These are phyloP conservation scores for Acanthamoeba lenticulata DNA, from an alignment of 208 protist genomes.

Conservation along the genomic window DNA sequence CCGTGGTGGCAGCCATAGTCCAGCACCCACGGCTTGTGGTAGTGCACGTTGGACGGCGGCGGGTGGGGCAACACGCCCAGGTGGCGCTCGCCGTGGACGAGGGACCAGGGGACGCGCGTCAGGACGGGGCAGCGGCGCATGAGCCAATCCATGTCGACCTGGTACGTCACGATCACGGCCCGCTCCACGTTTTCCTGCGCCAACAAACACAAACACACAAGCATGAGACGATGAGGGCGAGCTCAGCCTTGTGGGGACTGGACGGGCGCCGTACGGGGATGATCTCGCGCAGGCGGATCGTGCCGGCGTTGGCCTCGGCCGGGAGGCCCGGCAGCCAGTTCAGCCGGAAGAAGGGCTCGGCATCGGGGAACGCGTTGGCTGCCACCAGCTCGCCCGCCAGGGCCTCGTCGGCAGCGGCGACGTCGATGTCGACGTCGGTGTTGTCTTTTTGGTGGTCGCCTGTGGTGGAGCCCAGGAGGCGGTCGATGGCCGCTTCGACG, in stretches of 20 bases:
- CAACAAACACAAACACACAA: not conserved
- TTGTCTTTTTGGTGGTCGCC: not conserved
- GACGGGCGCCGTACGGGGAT: not conserved
- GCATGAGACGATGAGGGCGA: not conserved
- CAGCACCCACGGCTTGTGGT: slow-evolving; percentile 9
- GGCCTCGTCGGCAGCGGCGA: not conserved
- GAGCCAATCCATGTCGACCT: slow-evolving; percentile 37
- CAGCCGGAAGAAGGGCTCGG: not conserved
- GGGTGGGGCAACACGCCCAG: not conserved
- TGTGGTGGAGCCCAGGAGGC: not conserved
- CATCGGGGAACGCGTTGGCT: not conserved
- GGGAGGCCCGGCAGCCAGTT: slow-evolving; percentile 8
- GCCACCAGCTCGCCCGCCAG: not conserved
- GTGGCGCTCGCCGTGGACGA: not conserved
- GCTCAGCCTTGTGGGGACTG: not conserved
- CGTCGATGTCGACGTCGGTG: not conserved
- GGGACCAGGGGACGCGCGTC: not conserved
- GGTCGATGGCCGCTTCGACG: not conserved
- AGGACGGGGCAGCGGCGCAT: slow-evolving; percentile 6
- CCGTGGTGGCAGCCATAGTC: slow-evolving; percentile 13
- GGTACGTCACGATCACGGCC: slow-evolving; percentile 18
- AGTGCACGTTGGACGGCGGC: slow-evolving; percentile 26
- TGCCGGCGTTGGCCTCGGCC: not conserved
- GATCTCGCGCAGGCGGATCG: not conserved
- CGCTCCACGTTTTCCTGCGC: slow-evolving; percentile 3